A percentile compares a stretch with the other conserved stretches of the same genome.
phyloP scores from a whole-genome alignment of 345 rosid species.

The Psidium guajava region DNA sequence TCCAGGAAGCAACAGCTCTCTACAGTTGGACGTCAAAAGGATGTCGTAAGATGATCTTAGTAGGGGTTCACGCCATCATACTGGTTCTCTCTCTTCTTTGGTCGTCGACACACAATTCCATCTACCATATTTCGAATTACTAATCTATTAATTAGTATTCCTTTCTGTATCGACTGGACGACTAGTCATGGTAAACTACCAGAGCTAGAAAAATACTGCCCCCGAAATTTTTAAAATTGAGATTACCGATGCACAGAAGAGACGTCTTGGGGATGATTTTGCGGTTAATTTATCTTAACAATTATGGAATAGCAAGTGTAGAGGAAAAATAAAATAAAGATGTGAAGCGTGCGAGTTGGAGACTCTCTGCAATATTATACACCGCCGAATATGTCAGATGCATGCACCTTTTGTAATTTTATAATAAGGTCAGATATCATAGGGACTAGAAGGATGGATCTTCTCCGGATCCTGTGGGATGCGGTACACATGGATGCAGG shows the following conservation, averaged over 20 bases:
- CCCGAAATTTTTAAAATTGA: background rate
- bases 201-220: background rate
- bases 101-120: background rate
- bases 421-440: background rate
- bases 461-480: background rate
- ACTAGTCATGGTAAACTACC: background rate
- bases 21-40: background rate
- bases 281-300: background rate
- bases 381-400: background rate
- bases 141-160: background rate
- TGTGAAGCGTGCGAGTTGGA: background rate
- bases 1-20: background rate
- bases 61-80: background rate
- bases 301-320: background rate
- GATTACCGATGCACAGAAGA: background rate
- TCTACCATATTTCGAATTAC: background rate
- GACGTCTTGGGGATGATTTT: background rate
- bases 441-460: background rate
- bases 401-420: background rate
- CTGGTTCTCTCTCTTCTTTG: background rate
- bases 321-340: background rate
- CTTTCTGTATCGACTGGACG: too few species aligned
- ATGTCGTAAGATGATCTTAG: background rate
- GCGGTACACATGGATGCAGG: background rate
- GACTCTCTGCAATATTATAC: background rate